Conservation (phyloP, 805 yeast genomes). For the Lipomyces orientalis region DNA sequence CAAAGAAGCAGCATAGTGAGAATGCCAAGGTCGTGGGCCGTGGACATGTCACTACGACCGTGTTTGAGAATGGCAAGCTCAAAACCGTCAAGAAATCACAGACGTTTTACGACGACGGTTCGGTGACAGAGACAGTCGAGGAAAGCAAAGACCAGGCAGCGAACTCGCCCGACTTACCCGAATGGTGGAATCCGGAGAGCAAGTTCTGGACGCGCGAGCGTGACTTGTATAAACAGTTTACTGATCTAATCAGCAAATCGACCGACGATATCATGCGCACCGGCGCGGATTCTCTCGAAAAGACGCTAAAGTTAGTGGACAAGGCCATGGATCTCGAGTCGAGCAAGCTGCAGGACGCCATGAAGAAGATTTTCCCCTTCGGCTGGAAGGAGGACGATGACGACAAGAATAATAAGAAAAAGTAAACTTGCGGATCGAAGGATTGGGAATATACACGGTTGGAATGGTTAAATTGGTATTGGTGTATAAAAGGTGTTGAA, state of each 20-base stretch:
- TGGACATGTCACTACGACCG: conserved; percentile 7
- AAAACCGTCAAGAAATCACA: conserved; percentile 15
- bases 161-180: background rate
- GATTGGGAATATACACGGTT: background rate
- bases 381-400: background rate
- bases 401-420: background rate
- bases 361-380: background rate
- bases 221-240: background rate
- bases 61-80: conserved; percentile 22
- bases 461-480: background rate
- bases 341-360: background rate
- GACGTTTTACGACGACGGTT: conserved; percentile 23
- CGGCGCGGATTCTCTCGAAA: background rate
- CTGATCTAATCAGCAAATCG: background rate
- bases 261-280: background rate
- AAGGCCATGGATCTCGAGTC: conserved; percentile 4
- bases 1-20: conserved; percentile 19
- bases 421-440: background rate
- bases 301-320: background rate
- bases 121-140: conserved; percentile 22
- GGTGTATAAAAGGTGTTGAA: background rate
- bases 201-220: background rate
- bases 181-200: background rate
- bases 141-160: conserved; percentile 5
- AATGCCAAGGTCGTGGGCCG: conserved; percentile 26